These are phyloP conservation scores for Monilinia laxa DNA, from an alignment of 2,329 filamentous ascomycete genomes.

Conservation along the genomic window DNA sequence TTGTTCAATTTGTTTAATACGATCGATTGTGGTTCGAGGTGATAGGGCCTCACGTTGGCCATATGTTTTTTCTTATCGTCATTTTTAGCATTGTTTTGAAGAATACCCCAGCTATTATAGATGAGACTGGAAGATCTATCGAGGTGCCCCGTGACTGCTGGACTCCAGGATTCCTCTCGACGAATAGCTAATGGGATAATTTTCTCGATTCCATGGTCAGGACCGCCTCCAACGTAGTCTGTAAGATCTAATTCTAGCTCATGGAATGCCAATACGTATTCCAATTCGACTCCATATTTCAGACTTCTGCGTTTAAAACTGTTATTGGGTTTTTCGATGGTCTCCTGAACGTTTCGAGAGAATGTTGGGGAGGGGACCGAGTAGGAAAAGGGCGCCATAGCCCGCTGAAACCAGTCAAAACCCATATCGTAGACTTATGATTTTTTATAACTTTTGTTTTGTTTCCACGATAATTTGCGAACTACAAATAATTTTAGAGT, in stretches of 20 bases:
- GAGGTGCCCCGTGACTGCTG: background rate
- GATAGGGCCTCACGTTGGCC: slow-evolving; percentile 20
- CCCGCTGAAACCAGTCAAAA: background rate
- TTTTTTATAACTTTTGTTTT: background rate
- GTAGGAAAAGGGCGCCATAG: background rate
- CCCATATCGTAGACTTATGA: slow-evolving; percentile 7
- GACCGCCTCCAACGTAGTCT: background rate
- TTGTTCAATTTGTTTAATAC: slow-evolving; percentile 23
- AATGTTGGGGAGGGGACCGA: background rate
- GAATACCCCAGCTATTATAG: slow-evolving; percentile 34
- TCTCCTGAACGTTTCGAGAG: background rate
- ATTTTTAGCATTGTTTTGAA: background rate
- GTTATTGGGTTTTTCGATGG: background rate
- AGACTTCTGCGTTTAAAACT: background rate
- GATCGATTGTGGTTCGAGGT: slow-evolving; percentile 28
- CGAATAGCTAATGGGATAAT: slow-evolving; percentile 24
- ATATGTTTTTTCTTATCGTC: background rate
- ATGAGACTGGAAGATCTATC: slow-evolving; percentile 20
- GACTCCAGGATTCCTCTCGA: slow-evolving; percentile 23
- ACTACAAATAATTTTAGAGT: background rate
- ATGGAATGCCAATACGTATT: slow-evolving; percentile 34
- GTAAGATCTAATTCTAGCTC: slow-evolving; percentile 27
- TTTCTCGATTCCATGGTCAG: slow-evolving; percentile 22
- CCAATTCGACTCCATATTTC: slow-evolving; percentile 33
- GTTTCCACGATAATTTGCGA: background rate